Evolutionary conservation across 2,329 filamentous ascomycete genomes (phyloP), one percentile per base, ranked within the genome.

Genomic region (Hypomyces perniciosus): DNA sequence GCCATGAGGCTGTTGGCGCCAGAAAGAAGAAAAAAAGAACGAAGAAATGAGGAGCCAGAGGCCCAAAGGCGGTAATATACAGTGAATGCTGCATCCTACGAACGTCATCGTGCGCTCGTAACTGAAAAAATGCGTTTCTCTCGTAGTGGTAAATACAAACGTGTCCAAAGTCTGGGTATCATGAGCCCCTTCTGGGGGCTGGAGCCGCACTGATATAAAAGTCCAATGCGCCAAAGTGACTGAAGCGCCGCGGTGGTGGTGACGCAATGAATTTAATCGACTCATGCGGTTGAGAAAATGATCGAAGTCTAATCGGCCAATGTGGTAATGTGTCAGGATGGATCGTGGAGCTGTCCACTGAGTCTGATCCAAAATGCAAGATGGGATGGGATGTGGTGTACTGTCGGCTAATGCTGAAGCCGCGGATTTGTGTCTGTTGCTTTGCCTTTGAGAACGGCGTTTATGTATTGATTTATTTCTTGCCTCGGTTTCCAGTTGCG

Each of bases 401-500:
- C 20, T 20, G 20, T 20, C 20, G 20, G 20, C 20, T 20, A 20
- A 20, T 20, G 20, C 20, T 20, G 20, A 20, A 20, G 20, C 20
- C 20, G 20, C 20, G 2, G 20, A 20, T 20, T 20, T 20, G 20
- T 20, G 20, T 20, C 20, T 20, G 20, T 20, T 20, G 20, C 20
- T 20, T 20, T 20, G 20, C 8, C 13, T 35, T n/a, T n/a, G 39
- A 12, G 20, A n/a, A 30, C 33, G 9, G 20, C 8, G n/a, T 42
- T 20, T 20, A 38, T 13, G 39, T 9, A 20, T 9, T 34, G n/a
- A 12, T 31, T 76, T 64, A 83, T 65, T 82, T 83, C 62, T 80
- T 79, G 49, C 68, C 70, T 31, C 77, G 72, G 54, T 68, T 72
- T 48, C 72, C 71, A 1, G 78, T 73, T 2, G 83, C 77, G 1